phyloP scores from a whole-genome alignment of 1,284 basidiomycete genomes.

The Pseudozyma sp. region DNA sequence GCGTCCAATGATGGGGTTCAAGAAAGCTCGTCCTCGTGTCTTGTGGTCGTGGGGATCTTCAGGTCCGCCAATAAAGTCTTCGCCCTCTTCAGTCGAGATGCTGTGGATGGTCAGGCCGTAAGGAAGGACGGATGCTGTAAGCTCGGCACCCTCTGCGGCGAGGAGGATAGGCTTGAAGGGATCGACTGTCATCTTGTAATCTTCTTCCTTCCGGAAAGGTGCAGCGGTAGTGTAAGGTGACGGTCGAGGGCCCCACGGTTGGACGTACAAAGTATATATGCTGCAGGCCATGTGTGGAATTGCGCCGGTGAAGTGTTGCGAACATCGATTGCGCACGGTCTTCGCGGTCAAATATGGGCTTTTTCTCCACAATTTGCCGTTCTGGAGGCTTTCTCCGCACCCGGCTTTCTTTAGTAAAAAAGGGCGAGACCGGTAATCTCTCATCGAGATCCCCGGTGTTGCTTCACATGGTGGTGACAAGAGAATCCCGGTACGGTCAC shows the following conservation, averaged over 20 bases:
- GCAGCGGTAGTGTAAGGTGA: neutral
- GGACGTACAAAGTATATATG: no score
- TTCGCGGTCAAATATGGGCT: neutral
- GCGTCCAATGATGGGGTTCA: constrained; percentile 63
- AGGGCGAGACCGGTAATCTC: constrained; percentile 26
- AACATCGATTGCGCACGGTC: constrained; percentile 8
- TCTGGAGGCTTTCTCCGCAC: neutral
- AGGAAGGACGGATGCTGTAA: constrained; percentile 49
- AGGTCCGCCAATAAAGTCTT: constrained; percentile 63
- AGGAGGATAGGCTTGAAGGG: constrained; percentile 55
- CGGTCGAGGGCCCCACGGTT: no score
- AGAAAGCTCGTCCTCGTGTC: constrained; percentile 48
- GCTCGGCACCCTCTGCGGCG: constrained; percentile 28
- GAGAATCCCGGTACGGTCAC: constrained; percentile 1
- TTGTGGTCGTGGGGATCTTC: constrained; percentile 55
- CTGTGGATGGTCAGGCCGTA: constrained; percentile 63
- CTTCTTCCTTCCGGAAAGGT: neutral
- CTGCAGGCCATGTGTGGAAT: neutral
- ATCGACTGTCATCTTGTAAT: constrained; percentile 36
- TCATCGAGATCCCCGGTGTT: constrained; percentile 29
- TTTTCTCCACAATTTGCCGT: constrained; percentile 8
- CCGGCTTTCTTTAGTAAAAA: constrained; percentile 35
- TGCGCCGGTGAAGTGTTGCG: constrained; percentile 6
- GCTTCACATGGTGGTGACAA: neutral
- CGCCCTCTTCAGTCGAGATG: constrained; percentile 39